Evolutionary conservation across 2,329 filamentous ascomycete species (phyloP), one percentile per base, ranked within the genome.

Genomic region (Alternaria postmessia): DNA sequence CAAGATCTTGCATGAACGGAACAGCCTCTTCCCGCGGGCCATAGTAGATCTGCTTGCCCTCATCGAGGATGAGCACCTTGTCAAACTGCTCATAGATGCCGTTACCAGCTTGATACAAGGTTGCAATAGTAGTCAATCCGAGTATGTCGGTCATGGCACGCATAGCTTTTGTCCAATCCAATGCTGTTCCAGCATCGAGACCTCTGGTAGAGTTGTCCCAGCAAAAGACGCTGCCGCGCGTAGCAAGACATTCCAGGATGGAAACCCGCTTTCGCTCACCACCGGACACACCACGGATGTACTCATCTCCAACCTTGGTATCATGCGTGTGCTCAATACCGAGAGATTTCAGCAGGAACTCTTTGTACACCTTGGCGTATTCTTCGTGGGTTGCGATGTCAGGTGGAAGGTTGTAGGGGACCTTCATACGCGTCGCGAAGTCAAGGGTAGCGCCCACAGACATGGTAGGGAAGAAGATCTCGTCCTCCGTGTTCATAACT

Each of bases 361-460:
- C 28, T 30, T 30, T 30, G 28, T 30, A 30, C 28, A 30, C 28
- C 0, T 30, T 30, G 28, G 28, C 28, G 28, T 30, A 30, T 11
- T 30, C 9, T 11, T 30, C 28, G 28, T 30, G 61, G 9, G 76
- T 78, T 1, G 87, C 91, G 58, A 93, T 86, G 1, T 88, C 90
- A 0, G 90, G 93, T 20, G 94, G 77, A 73, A 92, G 94, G 68
- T 94, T 91, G 2, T 30, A 30, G 8, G 28, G 28, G 28, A 30
- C 28, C 28, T 30, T 30, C 28, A 30, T 78, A 1, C 82, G 80
- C 0, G 87, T 86, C 0, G 83, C 83, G 63, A 85, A 85, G 55
- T 84, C 81, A 89, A 44, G 92, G 88, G 85, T 96, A 91, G 95
- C 90, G 59, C 91, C 89, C 2, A 96, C 93, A 0, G 92, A 93